Evolutionary conservation across 768 basidiomycete species (phyloP).

Genomic region (Flagelloscypha sp.): DNA sequence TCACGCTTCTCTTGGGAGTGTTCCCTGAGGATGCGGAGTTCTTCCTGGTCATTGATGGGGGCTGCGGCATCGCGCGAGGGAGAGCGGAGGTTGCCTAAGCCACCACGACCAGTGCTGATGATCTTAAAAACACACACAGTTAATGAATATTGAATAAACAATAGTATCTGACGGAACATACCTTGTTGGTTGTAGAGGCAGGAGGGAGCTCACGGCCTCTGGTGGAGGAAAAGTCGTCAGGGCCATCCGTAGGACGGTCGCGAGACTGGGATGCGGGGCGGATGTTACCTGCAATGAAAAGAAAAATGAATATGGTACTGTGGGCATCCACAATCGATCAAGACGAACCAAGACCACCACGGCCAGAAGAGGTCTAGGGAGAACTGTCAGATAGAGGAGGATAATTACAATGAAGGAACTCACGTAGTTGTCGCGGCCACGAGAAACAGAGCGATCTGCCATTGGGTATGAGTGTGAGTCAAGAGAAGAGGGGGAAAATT

Average conservation of each 20-base stretch:
- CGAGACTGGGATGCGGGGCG: conserved; percentile 38
- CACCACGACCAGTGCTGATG: conserved; percentile 67
- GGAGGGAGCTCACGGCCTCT: conserved; percentile 59
- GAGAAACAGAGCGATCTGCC: conserved; percentile 45
- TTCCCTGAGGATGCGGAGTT: conserved; percentile 32
- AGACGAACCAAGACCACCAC: conserved; percentile 62
- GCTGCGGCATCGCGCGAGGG: conserved; percentile 48
- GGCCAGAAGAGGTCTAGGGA: conserved; percentile 46
- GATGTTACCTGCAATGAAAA: no score
- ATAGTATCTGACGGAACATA: conserved; percentile 15
- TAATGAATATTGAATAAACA: conserved; percentile 1
- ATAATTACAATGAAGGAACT: conserved; percentile 17
- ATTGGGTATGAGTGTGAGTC: no score
- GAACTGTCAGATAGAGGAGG: neutral
- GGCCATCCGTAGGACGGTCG: conserved; percentile 35
- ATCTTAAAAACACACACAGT: conserved; percentile 21
- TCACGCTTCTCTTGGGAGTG: conserved; percentile 23
- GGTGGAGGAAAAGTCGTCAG: conserved; percentile 48
- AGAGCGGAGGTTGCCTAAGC: conserved; percentile 78
- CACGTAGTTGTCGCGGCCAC: conserved; percentile 54
- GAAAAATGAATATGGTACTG: no score
- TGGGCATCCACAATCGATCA: no score
- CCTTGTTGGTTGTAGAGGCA: conserved; percentile 26
- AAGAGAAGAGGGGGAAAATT: no score
- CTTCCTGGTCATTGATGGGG: conserved; percentile 23